Base-by-base conservation (phyloP, 164 flowering plant genomes). In the Cinnamomum chago region DNA sequence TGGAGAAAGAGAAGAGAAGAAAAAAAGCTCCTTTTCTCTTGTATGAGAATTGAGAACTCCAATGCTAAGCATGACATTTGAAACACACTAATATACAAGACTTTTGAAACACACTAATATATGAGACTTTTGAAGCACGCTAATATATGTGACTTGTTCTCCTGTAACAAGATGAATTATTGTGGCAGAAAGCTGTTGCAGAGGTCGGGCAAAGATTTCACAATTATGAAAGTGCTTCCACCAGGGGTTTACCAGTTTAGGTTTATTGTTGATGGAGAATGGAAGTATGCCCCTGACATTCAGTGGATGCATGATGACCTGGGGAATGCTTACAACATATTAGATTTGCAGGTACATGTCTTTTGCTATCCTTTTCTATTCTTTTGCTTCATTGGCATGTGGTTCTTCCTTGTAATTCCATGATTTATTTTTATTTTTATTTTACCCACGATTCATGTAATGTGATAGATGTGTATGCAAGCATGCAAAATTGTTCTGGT, bases 211-310 rank as follows among this genome's bases (percentile, higher is more conserved):
- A 91, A 93, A 82, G 99, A 95, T 76, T 92, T 88, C 79, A 85
- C 86, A 27, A 85, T 93, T 22, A 81, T 95, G 92, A 89, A 89
- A 75, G 95, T 93, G 55, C 92, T 95, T 35, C 92, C 99, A 17
- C 89, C 99, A 2, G 99, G 99, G 47, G 91, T 90, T 69, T 95
- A 93, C 79, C 94, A 88, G 74, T 95, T 89, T 72, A 83, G 90
- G 77, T 93, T 91, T 75, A 77, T 93, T 75, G 95, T 91, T 78
- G 99, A 91, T 83, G 97, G 95, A 64, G 85, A 86, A 30, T 84
- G 89, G 88, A 93, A 85, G 84, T 81, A 88, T 77, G 80, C 88
- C 18, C 97, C 93, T 50, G 97, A 95, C 58, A 30, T 88, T 75
- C 97, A 97, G 2, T 88, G 85, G 81, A 83, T 81, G 9, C 84